These are phyloP conservation scores for Grosmannia clavigera DNA, from an alignment of 2,329 filamentous ascomycete genomes.

Conservation along the genomic window DNA sequence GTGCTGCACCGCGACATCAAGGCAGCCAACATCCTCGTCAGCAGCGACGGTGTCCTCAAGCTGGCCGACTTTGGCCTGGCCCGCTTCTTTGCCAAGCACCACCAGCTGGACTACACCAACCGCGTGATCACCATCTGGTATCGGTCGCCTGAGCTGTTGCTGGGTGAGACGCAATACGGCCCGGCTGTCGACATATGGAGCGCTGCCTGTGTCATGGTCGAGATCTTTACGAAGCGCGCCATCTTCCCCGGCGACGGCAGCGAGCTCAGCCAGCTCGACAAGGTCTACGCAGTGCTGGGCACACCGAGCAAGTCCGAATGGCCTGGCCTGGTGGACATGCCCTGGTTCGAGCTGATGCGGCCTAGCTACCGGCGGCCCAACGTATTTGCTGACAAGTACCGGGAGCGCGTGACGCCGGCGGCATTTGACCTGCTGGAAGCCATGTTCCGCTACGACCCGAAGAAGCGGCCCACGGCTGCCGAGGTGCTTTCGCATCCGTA, in stretches of 20 bases:
- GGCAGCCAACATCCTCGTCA: conserved; percentile 92
- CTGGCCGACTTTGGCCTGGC: conserved; percentile 93
- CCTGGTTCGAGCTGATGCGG: conserved; percentile 88
- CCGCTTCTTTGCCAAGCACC: conserved; percentile 87
- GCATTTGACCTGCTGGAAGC: conserved; percentile 70
- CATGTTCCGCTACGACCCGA: conserved; percentile 87
- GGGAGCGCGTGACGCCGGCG: conserved; percentile 60
- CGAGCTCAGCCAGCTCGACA: conserved; percentile 92
- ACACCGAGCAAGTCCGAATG: conserved; percentile 77
- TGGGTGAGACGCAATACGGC: conserved; percentile 83
- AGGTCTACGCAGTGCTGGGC: conserved; percentile 86
- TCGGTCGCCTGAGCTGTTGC: conserved; percentile 74
- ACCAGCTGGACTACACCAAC: conserved; percentile 92
- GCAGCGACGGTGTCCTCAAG: conserved; percentile 78
- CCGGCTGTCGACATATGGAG: conserved; percentile 93
- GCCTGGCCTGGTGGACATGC: conserved; percentile 85
- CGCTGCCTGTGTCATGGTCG: conserved; percentile 88
- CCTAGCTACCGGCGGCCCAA: conserved; percentile 61
- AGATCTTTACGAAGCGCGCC: conserved; percentile 87
- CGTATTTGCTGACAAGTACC: conserved; percentile 74
- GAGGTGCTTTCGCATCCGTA: conserved; percentile 81
- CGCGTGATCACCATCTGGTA: conserved; percentile 99
- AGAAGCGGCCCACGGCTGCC: conserved; percentile 67
- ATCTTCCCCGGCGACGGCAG: conserved; percentile 93
- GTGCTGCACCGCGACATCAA: conserved; percentile 97